These are phyloP conservation scores for Rhizophora apiculata DNA, from an alignment of 345 rosid genomes.

Conservation along the genomic window DNA sequence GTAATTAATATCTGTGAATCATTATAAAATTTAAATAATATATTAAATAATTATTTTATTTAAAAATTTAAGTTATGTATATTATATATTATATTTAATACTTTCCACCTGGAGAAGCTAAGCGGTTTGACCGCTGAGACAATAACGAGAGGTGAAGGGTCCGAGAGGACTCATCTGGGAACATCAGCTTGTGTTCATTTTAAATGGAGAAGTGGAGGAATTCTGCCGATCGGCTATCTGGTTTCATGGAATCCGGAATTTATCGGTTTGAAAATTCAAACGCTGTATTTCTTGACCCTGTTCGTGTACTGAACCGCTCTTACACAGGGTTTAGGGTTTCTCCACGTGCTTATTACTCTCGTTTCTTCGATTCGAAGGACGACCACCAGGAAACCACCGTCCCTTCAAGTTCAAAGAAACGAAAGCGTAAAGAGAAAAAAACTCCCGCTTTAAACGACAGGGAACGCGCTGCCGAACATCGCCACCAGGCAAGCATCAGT, in stretches of 20 bases:
- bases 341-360: constrained; percentile 69
- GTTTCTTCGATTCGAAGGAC: constrained; percentile 48
- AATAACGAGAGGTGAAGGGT: too few species aligned
- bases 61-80: too few species aligned
- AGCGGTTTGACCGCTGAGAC: too few species aligned
- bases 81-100: too few species aligned
- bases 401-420: constrained; percentile 36
- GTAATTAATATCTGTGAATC: too few species aligned
- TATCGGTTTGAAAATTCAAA: constrained; percentile 39
- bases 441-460: constrained; percentile 43
- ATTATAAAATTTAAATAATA: too few species aligned
- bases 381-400: constrained; percentile 10
- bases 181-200: too few species aligned
- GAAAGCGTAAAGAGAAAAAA: constrained; percentile 51
- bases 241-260: constrained; percentile 50
- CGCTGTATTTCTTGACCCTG: constrained; percentile 62
- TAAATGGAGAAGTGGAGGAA: constrained; percentile 32
- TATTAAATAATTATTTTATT: too few species aligned
- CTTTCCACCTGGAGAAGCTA: too few species aligned
- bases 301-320: constrained; percentile 58
- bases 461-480: constrained; percentile 59
- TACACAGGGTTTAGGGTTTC: constrained; percentile 56
- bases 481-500: constrained; percentile 51
- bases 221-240: constrained; percentile 22
- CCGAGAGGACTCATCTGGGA: too few species aligned